Base-by-base conservation (phyloP, 225 moss, liverwort and hornwort genomes). In the Pseudisothecium myosuroides region DNA sequence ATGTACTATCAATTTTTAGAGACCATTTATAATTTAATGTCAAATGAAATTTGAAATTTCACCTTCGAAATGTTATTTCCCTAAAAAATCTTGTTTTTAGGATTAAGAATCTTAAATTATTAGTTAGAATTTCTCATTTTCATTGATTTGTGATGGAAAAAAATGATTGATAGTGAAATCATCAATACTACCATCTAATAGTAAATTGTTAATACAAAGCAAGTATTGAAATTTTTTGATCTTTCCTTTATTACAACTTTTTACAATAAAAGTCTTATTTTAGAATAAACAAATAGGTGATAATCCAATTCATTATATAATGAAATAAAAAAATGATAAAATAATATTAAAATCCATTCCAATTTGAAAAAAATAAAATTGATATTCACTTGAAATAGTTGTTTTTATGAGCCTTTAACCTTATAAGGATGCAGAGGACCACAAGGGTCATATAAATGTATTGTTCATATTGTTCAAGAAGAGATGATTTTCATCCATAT, bases 71-170 rank as follows among this genome's bases (percentile, higher is more conserved):
- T 77, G 6, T 77, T 28, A 37, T 4, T 14, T 0, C 2, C 2
- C 1, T 4, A 4, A 4, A 1, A 26, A n/a, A 0, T 10, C 10
- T 37, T 0, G 0, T 24, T 37, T 37, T 1, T 5, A 10, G 1
- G 2, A 1, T 78, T 37, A 2, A 37, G 2, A 78, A 26, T n/a
- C 16, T 37, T 17, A 10, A 24, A 17, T n/a, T 11, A 17, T 56
- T 37, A 10, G 2, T 26, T 23, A 15, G 0, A n/a, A n/a, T 26
- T 75, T n/a, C 0, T 56, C n/a, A n/a, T 26, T n/a, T 55, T 55
- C 3, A 78, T 78, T 26, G 6, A 56, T 37, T 24, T 56, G 4
- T n/a, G 4, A 78, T 56, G 73, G 5, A 9, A 9, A 55, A 24
- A 52, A 37, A 55, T 1, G 1, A 0, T 55, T 78, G 16, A 78